Conservation (phyloP, 345 rosid genomes). For the Gossypium rotundifolium region DNA sequence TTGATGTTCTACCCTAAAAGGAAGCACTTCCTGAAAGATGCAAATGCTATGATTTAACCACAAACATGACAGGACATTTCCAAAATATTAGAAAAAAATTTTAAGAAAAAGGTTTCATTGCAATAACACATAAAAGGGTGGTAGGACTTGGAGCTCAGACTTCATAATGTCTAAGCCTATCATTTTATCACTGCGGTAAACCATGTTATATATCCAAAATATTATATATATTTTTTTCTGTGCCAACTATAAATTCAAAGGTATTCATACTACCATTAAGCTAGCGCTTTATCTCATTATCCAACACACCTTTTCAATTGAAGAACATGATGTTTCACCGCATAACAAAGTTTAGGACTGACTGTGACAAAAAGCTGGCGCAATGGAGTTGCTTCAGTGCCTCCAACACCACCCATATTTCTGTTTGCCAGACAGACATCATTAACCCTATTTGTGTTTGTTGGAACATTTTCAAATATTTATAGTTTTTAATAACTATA, state of each 20-base stretch:
- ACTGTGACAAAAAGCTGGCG: constrained; percentile 54
- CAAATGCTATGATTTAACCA: background rate
- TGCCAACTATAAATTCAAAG: background rate
- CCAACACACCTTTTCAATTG: constrained; percentile 36
- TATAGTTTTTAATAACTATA: no score
- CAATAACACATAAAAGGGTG: background rate
- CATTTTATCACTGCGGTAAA: background rate
- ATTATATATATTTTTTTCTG: background rate
- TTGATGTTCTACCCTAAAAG: background rate
- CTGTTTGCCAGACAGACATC: background rate
- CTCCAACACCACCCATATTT: constrained; percentile 3
- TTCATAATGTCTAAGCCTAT: background rate
- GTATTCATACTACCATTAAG: background rate
- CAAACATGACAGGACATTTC: background rate
- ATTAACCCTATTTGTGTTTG: background rate
- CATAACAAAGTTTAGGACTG: constrained; percentile 42
- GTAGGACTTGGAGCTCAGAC: background rate
- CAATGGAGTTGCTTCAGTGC: constrained; percentile 12
- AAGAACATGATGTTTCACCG: constrained; percentile 34
- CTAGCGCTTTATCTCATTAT: background rate
- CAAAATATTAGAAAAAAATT: background rate
- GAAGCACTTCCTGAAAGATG: background rate
- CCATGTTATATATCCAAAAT: background rate
- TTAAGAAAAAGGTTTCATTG: background rate
- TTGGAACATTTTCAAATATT: no score